Evolutionary conservation across 495 filamentous ascomycete species (phyloP), one percentile per base, ranked within the genome.

Genomic region (Lepidopterella palustris): DNA sequence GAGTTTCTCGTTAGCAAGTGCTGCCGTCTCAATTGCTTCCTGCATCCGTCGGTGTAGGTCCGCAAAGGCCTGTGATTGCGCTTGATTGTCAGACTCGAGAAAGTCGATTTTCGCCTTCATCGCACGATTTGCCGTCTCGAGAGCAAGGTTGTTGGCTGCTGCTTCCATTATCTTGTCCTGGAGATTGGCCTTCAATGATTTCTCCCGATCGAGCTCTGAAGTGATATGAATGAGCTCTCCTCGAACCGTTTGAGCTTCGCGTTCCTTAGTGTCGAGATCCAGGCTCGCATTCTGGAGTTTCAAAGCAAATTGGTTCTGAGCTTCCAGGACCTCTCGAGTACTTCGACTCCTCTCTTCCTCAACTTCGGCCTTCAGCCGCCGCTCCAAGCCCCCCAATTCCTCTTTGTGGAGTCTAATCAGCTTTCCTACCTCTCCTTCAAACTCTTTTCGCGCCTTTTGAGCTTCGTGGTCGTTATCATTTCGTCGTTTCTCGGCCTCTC

Each of bases 51-150:
- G 76, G 67, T 93, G 84, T 71, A 95, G 81, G 20, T 84, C 80
- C 26, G 87, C 84, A 69, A 89, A 95, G 31, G 86, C 81, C 59
- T 88, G 78, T 4, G 87, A 89, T 68, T 96, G 90, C 29, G 89
- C 85, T 70, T 95, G 88, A 64, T 85, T 85, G 59, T 90, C 88
- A 11, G 87, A 90, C 72, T 97, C 90, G 20, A 97, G 82, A 68
- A 92, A 90, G 57, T 93, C 86, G 55, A 93, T 88, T 47, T 88
- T 84, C 4, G 85, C 86, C 60, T 84, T 84, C 39, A 95, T 80
- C 9, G 85, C 86, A 49, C 84, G 82, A 35, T 86, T 84, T 4
- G 86, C 82, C 1, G 83, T 84, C 59, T 96, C 90, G 20, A 97
- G 71, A 0, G 79, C 80, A 31, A 85, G 73, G 52, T 79, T 80